Base-by-base conservation (phyloP, 108 stramenopile genomes). In the Asterionellopsis glacialis region DNA sequence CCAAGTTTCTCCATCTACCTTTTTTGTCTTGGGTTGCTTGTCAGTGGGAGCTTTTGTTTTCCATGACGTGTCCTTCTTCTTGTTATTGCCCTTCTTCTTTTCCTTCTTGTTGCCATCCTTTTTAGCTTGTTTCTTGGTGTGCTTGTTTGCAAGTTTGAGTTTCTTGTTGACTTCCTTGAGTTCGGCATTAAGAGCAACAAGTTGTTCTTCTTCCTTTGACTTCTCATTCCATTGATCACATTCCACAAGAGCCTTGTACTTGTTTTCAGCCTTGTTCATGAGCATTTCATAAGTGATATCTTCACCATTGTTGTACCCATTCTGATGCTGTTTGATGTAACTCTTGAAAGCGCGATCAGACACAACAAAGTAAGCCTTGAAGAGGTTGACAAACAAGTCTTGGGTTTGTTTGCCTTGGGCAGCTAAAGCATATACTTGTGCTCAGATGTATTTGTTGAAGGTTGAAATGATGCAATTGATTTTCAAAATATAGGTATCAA, bases 401-500 rank as follows among this genome's bases (percentile, higher is more conserved):
- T 28, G 27, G 0, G 68, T 56, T 4, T 13, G 38, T 14, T 67
- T 12, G 11, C 77, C 65, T 1, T 65, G 50, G 0, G 71, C 61
- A 1, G 15, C 9, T 7, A 79, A 59, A 1, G 13, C 60, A 11
- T 48, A 19, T 10, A 63, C 25, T 4, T 48, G 56, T 3, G 21
- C 27, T 4, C 43, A 2, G 9, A 74, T 73, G 18, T 70, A 44
- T 13, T 22, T n/a, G 60, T 79, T 74, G 73, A 79, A 74, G 25
- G 66, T 61, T 26, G 18, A n/a, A 42, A 76, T 57, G 45, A 71
- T 45, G 9, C 13, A 48, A 6, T 53, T 48, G 47, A 68, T n/a
- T 13, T 24, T 54, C 18, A 6, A 6, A 55, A 74, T 70, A 60
- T 52, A 47, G 5, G 12, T 21, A 44, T 73, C 68, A 15, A 73